Conservation (phyloP, 2,329 filamentous ascomycete species). For the Penicillium sp. region DNA sequence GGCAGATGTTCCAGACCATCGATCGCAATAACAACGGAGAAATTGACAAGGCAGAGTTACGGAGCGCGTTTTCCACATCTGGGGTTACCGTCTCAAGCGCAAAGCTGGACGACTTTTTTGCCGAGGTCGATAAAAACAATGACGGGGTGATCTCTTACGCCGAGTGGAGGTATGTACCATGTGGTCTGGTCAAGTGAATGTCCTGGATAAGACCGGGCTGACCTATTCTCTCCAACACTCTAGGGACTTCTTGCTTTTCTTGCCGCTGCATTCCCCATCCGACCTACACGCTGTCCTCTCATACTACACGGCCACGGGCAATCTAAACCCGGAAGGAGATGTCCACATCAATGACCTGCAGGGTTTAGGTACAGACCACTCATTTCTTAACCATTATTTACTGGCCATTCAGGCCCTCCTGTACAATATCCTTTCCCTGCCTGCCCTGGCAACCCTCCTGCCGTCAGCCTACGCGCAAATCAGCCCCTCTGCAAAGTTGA, state of each 20-base stretch:
- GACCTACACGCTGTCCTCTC: constrained; percentile 79
- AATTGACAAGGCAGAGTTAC: constrained; percentile 81
- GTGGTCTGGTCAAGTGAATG: constrained; percentile 7
- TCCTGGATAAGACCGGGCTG: constrained; percentile 3
- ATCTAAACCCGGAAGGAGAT: constrained; percentile 89
- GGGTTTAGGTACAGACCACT: constrained; percentile 75
- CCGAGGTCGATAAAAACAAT: constrained; percentile 82
- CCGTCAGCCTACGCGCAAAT: constrained; percentile 36
- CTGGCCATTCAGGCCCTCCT: constrained; percentile 35
- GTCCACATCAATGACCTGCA: constrained; percentile 89
- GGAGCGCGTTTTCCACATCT: constrained; percentile 70
- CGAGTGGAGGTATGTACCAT: constrained; percentile 84
- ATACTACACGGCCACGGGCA: constrained; percentile 86
- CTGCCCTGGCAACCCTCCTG: constrained; percentile 31
- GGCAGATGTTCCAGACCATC: constrained; percentile 77
- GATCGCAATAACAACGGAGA: constrained; percentile 82
- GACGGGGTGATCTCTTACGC: constrained; percentile 86
- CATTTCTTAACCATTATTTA: constrained; percentile 40
- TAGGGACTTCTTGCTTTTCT: constrained; percentile 91
- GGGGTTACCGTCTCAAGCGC: constrained; percentile 74
- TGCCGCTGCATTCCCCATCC: constrained; percentile 59
- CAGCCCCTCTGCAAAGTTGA: constrained; percentile 24
- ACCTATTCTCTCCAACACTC: constrained; percentile 7
- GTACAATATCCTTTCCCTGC: constrained; percentile 37
- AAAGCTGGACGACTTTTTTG: constrained; percentile 80